Conservation (phyloP, 441 rosid species). For the Euphorbia schlechtendalii region DNA sequence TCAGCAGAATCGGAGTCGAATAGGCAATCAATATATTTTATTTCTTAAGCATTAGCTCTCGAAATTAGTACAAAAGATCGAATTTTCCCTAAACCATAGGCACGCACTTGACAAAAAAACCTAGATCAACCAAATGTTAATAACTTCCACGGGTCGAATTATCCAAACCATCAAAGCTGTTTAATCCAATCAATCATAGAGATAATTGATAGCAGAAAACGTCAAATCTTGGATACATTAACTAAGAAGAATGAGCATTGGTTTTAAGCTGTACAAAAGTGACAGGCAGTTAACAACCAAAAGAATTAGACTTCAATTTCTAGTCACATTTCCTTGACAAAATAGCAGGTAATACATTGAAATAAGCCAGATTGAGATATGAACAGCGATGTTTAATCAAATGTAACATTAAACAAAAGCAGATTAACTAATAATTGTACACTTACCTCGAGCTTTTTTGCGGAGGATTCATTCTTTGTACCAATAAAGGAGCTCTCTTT, state of each 20-base stretch:
- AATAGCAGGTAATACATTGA: background rate
- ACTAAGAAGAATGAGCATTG: background rate
- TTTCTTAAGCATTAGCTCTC: background rate
- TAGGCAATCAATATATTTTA: background rate
- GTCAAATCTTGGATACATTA: background rate
- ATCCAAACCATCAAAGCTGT: background rate
- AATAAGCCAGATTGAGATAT: background rate
- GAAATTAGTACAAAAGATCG: background rate
- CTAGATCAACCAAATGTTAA: background rate
- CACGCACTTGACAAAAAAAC: background rate
- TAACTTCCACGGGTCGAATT: too few species aligned
- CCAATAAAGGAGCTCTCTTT: constrained; percentile 27
- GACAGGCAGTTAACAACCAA: background rate
- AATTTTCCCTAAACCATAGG: background rate
- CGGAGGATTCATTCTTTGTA: constrained; percentile 21
- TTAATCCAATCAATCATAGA: background rate
- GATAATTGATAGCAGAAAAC: background rate
- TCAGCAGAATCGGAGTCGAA: background rate
- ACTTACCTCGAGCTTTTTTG: constrained; percentile 42
- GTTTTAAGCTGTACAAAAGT: background rate
- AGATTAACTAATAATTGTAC: background rate
- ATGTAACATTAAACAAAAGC: background rate
- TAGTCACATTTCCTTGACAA: background rate
- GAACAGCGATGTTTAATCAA: background rate
- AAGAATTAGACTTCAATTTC: background rate